phyloP scores from a whole-genome alignment of 176 grass and related monocot species.

The Cenchrus purpureus region DNA sequence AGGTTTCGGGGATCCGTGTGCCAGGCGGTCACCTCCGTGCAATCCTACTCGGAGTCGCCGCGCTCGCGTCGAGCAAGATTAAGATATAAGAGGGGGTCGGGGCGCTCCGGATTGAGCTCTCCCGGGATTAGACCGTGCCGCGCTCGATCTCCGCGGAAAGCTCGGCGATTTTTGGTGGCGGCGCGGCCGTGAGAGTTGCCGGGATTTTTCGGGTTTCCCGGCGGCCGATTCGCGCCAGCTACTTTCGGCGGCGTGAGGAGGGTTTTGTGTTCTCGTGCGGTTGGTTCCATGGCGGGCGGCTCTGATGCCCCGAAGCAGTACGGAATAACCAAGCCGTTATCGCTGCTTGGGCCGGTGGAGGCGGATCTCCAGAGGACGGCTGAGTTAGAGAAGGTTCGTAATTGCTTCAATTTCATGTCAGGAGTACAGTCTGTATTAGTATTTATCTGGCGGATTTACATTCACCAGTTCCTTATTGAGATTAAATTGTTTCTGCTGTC shows the following conservation, averaged over 20 bases:
- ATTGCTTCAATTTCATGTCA: background rate
- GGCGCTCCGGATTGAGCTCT: background rate
- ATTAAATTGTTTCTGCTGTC: background rate
- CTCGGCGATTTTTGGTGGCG: background rate
- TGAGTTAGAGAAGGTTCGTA: slow-evolving; percentile 65
- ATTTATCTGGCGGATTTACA: background rate
- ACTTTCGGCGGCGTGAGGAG: background rate
- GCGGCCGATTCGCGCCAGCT: background rate
- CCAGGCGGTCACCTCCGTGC: background rate
- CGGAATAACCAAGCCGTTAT: slow-evolving; percentile 75
- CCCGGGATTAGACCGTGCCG: background rate
- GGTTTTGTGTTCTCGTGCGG: background rate
- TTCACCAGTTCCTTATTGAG: background rate
- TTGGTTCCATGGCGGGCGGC: slow-evolving; percentile 42
- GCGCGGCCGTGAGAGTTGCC: background rate
- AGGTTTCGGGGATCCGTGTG: slow-evolving; percentile 32
- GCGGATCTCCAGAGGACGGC: slow-evolving; percentile 61
- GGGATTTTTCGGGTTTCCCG: background rate
- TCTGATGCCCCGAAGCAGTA: slow-evolving; percentile 52
- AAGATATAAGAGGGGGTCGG: background rate
- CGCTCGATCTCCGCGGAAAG: background rate
- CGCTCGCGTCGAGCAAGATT: background rate
- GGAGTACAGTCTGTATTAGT: background rate
- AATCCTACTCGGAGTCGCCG: slow-evolving; percentile 14
- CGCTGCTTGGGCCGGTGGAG: slow-evolving; percentile 61